Base-by-base conservation (phyloP, 371 early-diverging fungal species). In the Rhizopus sp. region DNA sequence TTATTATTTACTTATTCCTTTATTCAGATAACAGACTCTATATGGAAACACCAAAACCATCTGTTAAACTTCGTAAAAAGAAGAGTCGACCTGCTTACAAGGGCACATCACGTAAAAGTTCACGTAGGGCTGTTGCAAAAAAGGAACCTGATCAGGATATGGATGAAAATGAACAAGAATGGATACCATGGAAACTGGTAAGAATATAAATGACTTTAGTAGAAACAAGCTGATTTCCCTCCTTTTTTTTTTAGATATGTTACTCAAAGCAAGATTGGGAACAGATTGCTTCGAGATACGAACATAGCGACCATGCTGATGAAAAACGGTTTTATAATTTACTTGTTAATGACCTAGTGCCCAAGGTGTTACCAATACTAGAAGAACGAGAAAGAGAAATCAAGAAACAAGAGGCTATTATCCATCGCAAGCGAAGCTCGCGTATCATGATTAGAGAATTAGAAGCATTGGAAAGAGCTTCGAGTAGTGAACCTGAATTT, bases 1-100 rank as follows among this genome's bases (percentile, higher is more conserved):
- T 23, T 23, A 23, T 23, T 23, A 0, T 23, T 23, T 23, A 23
- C 23, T 53, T 40, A 42, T 41, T 31, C 1, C 37, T 1, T 16
- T 10, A 13, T 10, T 29, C 47, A 89, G 89, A 90, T 49, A 90
- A 90, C 59, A 73, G 90, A 46, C 64, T 90, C 2, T 90, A 87
- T 55, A 70, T 78, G 64, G 80, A 87, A 61, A 70, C 76, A 4
- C 76, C 69, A 4, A 72, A 64, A 34, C 68, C 72, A 38, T 74
- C 66, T 30, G 15, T 77, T 63, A 50, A 62, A 63, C 30, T 62
- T 63, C 12, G 50, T 53, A 35, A 46, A 61, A 47, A 59, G 55
- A 16, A 68, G 63, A 44, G 60, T 16, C 49, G 51, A 5, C 16
- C 39, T 9, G 3, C 64, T 17, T 42, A n/a, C 44, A 42, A 10